Percentiles rank a stretch among this genome's conserved stretches.
Conservation (phyloP, 192 early-diverging fungal species). For the Coemansia sp. region DNA sequence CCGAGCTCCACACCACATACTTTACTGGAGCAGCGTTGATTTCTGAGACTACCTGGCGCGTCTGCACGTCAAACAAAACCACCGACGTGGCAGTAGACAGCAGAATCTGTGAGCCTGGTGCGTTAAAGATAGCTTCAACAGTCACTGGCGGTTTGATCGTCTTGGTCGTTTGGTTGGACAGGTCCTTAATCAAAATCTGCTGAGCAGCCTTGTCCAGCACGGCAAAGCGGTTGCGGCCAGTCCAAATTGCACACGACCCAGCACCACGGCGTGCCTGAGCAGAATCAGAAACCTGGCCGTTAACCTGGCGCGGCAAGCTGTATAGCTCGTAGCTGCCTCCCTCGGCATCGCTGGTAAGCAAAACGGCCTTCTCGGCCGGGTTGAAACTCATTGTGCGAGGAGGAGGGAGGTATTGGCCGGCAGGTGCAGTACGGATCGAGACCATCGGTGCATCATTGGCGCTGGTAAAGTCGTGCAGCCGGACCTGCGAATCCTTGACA, state of each 20-base stretch:
- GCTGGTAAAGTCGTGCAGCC: constrained; percentile 77
- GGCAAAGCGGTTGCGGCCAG: constrained; percentile 96
- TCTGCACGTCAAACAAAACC: constrained; percentile 88
- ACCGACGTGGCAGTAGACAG: constrained; percentile 84
- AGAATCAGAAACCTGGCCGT: constrained; percentile 25
- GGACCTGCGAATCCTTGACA: constrained; percentile 84
- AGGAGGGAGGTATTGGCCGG: constrained; percentile 66
- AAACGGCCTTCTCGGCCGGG: constrained; percentile 87
- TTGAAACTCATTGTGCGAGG: constrained; percentile 91
- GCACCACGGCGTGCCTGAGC: constrained; percentile 73
- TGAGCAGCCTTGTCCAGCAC: constrained; percentile 85
- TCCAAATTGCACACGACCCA: constrained; percentile 85
- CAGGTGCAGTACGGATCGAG: constrained; percentile 70
- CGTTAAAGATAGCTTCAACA: constrained; percentile 88
- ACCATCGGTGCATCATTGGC: constrained; percentile 76
- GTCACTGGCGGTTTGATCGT: constrained; percentile 76
- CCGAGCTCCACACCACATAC: constrained; percentile 91
- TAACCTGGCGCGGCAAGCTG: constrained; percentile 72
- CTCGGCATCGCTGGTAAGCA: constrained; percentile 79
- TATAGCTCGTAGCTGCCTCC: constrained; percentile 92
- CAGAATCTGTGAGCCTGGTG: constrained; percentile 77
- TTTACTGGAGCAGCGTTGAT: constrained; percentile 83
- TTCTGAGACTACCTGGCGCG: constrained; percentile 72
- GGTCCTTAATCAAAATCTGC: constrained; percentile 84
- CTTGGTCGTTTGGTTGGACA: constrained; percentile 85